Evolutionary conservation across 352 stramenopile species (phyloP).

Genomic region (Phytophthora pini): DNA sequence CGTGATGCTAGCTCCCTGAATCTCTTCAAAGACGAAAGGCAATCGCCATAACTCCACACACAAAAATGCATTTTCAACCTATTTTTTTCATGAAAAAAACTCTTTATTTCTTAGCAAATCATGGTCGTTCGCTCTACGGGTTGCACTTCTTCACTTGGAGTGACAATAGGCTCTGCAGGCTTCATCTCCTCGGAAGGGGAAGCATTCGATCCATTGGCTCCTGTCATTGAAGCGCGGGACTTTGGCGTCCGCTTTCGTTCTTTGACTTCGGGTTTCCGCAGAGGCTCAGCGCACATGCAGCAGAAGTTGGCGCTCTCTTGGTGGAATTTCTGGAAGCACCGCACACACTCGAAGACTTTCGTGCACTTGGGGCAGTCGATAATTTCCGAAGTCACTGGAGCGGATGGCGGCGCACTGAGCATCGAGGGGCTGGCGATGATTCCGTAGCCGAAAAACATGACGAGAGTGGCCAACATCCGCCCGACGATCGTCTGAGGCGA

Average conservation of each 20-base stretch:
- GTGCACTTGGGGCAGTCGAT: slow-evolving; percentile 36
- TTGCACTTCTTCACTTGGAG: slow-evolving; percentile 18
- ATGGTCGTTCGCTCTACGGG: slow-evolving; percentile 13
- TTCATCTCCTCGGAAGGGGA: slow-evolving; percentile 18
- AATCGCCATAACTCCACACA: neutral
- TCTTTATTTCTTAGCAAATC: slow-evolving; percentile 11
- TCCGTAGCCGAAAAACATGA: slow-evolving; percentile 88
- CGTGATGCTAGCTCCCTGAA: slow-evolving; percentile 36
- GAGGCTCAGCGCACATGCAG: slow-evolving; percentile 62
- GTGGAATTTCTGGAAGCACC: slow-evolving; percentile 78
- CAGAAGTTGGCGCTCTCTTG: slow-evolving; percentile 84
- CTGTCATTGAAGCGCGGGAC: slow-evolving; percentile 34
- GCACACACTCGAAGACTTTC: slow-evolving; percentile 66
- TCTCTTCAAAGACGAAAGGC: neutral
- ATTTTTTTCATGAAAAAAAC: too few relatives aligned
- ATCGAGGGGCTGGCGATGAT: slow-evolving; percentile 83
- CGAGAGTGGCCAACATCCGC: slow-evolving; percentile 74
- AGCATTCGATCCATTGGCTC: slow-evolving; percentile 10
- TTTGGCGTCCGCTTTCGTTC: slow-evolving; percentile 53
- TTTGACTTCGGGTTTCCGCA: slow-evolving; percentile 61
- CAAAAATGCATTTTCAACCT: slow-evolving; percentile 1
- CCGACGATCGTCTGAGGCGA: slow-evolving; percentile 77
- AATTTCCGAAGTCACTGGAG: slow-evolving; percentile 25
- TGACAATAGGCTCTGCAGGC: slow-evolving; percentile 1
- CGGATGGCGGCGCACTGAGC: slow-evolving; percentile 35